These are phyloP conservation scores for Auricularia cornea DNA, from an alignment of 768 basidiomycete species.

Conservation along the genomic window DNA sequence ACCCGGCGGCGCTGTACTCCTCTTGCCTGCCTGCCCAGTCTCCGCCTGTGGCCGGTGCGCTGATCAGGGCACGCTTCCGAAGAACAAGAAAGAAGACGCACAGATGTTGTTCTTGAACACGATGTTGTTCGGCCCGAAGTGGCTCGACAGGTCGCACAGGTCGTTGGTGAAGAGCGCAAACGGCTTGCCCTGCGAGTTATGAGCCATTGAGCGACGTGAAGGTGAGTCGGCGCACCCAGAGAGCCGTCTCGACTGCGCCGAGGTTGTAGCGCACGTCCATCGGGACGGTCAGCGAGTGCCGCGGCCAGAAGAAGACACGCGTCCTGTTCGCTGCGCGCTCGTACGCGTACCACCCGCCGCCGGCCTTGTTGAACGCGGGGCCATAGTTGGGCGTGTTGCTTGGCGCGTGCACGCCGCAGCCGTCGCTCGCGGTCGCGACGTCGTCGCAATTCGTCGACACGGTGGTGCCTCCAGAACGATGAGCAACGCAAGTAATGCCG, in stretches of 20 bases:
- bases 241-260: conserved; percentile 40
- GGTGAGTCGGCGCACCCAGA: conserved; percentile 36
- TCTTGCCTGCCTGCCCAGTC: conserved; percentile 45
- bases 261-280: conserved; percentile 18
- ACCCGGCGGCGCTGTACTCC: conserved; percentile 39
- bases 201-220: no score
- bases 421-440: conserved; percentile 40
- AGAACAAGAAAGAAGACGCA: conserved; percentile 23
- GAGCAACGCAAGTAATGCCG: neutral
- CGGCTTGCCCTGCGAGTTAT: conserved; percentile 43
- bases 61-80: neutral
- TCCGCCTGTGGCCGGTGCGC: conserved; percentile 33
- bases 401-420: conserved; percentile 42
- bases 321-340: conserved; percentile 50
- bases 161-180: conserved; percentile 50
- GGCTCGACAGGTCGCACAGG: conserved; percentile 45
- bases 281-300: conserved; percentile 22
- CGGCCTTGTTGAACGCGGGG: conserved; percentile 46
- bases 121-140: conserved; percentile 53
- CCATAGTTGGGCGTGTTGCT: conserved; percentile 43
- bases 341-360: conserved; percentile 50
- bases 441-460: conserved; percentile 41
- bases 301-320: conserved; percentile 67
- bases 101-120: conserved; percentile 66
- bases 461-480: conserved; percentile 22